These are phyloP conservation scores for Bacidia rubella DNA, from an alignment of 495 filamentous ascomycete genomes.

Conservation along the genomic window DNA sequence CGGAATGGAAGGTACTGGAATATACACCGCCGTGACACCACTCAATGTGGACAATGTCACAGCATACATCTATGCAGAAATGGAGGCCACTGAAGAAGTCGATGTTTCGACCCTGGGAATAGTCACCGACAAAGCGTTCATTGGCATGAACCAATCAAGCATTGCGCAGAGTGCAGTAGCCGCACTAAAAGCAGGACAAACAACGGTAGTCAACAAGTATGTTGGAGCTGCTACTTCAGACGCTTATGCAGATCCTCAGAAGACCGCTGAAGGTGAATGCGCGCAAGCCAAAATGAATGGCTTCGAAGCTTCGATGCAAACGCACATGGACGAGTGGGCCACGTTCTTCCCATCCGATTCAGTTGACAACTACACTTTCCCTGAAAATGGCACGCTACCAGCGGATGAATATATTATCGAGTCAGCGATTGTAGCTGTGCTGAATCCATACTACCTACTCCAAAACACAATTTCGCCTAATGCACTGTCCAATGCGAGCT, in stretches of 20 bases:
- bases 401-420: slow-evolving; percentile 43
- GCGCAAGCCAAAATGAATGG: slow-evolving; percentile 30
- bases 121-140: slow-evolving; percentile 32
- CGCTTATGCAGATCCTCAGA: slow-evolving; percentile 40
- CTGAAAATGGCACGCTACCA: slow-evolving; percentile 45
- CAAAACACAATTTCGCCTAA: slow-evolving; percentile 51
- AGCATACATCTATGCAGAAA: slow-evolving; percentile 42
- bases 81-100: slow-evolving; percentile 31
- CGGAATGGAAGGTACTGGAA: slow-evolving; percentile 32
- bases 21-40: slow-evolving; percentile 46
- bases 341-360: slow-evolving; percentile 39
- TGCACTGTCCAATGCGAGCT: slow-evolving; percentile 26
- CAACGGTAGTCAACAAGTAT: slow-evolving; percentile 41
- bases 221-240: slow-evolving; percentile 49
- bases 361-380: slow-evolving; percentile 47
- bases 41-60: slow-evolving; percentile 41
- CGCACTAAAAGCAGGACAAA: slow-evolving; percentile 34
- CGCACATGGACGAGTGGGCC: slow-evolving; percentile 43
- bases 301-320: slow-evolving; percentile 31
- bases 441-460: slow-evolving; percentile 55
- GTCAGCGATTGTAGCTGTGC: slow-evolving; percentile 49
- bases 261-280: slow-evolving; percentile 35
- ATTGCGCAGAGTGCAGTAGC: slow-evolving; percentile 43
- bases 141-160: slow-evolving; percentile 42
- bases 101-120: slow-evolving; percentile 33